Conservation (phyloP, 23 red algal species). For the Gracilaria vermiculophylla region DNA sequence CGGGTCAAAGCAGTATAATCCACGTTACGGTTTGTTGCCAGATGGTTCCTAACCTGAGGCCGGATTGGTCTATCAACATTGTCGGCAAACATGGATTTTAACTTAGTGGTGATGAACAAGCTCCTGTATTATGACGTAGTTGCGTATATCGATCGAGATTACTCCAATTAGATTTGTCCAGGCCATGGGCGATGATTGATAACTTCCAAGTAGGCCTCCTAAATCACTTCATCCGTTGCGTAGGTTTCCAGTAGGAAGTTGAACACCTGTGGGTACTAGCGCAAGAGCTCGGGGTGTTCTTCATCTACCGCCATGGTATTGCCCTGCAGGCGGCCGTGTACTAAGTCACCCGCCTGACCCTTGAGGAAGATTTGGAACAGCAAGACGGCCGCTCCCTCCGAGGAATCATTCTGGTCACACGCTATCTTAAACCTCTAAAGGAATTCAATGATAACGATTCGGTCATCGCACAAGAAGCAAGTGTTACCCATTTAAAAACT, state of each 20-base stretch:
- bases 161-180: not conserved
- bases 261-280: not conserved
- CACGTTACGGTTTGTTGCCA: not conserved
- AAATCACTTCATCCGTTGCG: slow-evolving; percentile 26
- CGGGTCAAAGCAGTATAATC: not conserved
- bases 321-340: not conserved
- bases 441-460: not conserved
- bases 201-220: not conserved
- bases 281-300: not conserved
- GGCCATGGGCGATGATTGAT: not conserved
- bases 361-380: not conserved
- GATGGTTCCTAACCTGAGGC: not conserved
- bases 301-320: not conserved
- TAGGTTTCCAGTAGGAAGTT: slow-evolving; percentile 6
- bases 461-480: not conserved
- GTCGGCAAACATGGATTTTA: slow-evolving; percentile 22
- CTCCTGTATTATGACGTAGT: not conserved
- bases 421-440: too few relatives aligned
- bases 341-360: not conserved
- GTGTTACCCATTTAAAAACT: not conserved
- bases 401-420: too few relatives aligned
- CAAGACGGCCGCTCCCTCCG: too few relatives aligned
- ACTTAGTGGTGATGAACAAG: not conserved
- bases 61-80: not conserved
- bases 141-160: too few relatives aligned